phyloP scores from a whole-genome alignment of 148 eudicot species.

The Camellia granthamiana region DNA sequence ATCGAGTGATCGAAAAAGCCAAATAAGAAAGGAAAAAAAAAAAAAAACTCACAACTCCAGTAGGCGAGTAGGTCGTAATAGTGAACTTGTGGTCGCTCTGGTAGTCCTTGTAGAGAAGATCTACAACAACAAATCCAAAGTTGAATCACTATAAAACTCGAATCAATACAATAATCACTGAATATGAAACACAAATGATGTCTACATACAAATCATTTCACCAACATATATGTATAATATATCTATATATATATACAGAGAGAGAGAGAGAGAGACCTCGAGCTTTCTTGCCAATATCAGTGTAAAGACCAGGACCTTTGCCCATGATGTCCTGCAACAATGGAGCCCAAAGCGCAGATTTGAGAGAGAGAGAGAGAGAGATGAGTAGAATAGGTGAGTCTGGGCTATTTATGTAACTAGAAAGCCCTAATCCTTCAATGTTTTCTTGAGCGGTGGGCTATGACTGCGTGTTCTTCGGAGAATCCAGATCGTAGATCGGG shows the following conservation, averaged over 20 bases:
- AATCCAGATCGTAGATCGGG: conserved; percentile 8
- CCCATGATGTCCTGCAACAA: conserved; percentile 37
- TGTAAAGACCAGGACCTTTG: conserved; percentile 76
- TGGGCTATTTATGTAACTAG: background rate
- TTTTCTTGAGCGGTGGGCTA: background rate
- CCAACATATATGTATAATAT: background rate
- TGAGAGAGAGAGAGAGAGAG: conserved; percentile 1
- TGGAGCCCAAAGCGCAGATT: background rate
- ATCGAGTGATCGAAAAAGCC: background rate
- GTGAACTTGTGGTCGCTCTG: conserved; percentile 60
- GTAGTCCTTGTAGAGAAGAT: conserved; percentile 62
- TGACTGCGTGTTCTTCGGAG: background rate
- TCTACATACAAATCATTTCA: background rate
- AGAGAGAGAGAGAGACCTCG: conserved; percentile 36
- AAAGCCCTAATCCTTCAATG: conserved; percentile 7
- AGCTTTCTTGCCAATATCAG: conserved; percentile 56
- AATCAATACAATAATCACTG: background rate
- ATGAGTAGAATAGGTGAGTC: background rate
- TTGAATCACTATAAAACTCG: background rate
- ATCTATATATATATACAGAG: background rate
- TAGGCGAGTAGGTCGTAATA: conserved; percentile 51
- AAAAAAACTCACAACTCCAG: conserved; percentile 47
- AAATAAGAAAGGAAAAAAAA: background rate
- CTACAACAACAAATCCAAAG: conserved; percentile 19
- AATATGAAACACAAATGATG: background rate